Base-by-base conservation (phyloP, 2,329 filamentous ascomycete species). In the Claviceps capensis region DNA sequence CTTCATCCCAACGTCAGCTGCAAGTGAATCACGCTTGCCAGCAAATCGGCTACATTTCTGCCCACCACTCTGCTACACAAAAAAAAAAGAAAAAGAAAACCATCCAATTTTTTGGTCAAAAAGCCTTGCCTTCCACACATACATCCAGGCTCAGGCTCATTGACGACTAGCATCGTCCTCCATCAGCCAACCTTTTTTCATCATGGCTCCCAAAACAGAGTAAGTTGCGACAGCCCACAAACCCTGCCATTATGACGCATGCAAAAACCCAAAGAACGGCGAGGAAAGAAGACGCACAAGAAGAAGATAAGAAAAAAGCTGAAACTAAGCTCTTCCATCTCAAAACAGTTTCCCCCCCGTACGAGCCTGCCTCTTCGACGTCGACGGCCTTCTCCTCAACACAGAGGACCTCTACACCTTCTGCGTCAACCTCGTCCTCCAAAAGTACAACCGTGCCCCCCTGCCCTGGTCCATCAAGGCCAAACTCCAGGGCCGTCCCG, bases 381-480 rank as follows among this genome's bases (percentile, higher is more conserved):
- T 97, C 90, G 93, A 98, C 69, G 93, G 93, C 55, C 83, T 98
- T 38, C 80, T 98, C 19, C 86, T 98, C 64, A 83, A 97, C 69
- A 89, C 87, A 37, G 93, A 97, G 73, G 93, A 97, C 61, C 68
- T 82, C 52, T 97, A 97, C 74, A 93, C 88, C 0, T 65, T 79
- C 26, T 85, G 86, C 68, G 85, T 89, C 55, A 96, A 98, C 70
- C 74, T 81, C 23, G 78, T 97, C 40, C 82, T 98, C 41, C 74
- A 76, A 52, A 82, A 85, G 63, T 88, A 93, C 67, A 78, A 76
- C 61, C 81, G 81, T 48, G 85, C 87, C 1, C 66, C 72, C 14
- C 74, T 97, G n/a, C 91, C 93, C 1, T 97, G 93, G 93, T 82
- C 80, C 55, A 82, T 98, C 71, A 97, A 97, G 74, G 90, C 93